Evolutionary conservation across 192 early-diverging fungal genomes (phyloP).

Genomic region (Umbelopsis sp.): DNA sequence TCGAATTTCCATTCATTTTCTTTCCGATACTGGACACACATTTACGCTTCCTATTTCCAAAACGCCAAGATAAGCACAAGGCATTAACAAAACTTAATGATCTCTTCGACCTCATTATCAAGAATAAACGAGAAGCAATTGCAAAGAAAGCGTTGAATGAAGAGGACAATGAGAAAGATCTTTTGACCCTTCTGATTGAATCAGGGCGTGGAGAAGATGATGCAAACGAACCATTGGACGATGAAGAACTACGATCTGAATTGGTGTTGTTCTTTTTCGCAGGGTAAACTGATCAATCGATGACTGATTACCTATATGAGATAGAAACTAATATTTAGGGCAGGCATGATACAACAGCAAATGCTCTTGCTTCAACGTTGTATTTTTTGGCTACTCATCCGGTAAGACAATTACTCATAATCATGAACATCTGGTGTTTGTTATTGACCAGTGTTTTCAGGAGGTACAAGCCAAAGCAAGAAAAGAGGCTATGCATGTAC

Average conservation of each 20-base stretch:
- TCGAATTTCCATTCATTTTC: slow-evolving; percentile 46
- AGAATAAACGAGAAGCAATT: slow-evolving; percentile 30
- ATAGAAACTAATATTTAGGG: not conserved
- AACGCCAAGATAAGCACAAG: slow-evolving; percentile 41
- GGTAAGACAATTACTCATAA: slow-evolving; percentile 11
- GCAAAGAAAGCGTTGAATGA: slow-evolving; percentile 18
- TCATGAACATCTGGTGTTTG: slow-evolving; percentile 63
- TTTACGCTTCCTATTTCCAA: slow-evolving; percentile 32
- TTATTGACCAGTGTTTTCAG: slow-evolving; percentile 29
- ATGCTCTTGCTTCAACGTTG: slow-evolving; percentile 50
- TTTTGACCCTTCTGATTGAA: slow-evolving; percentile 60
- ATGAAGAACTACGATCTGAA: slow-evolving; percentile 32
- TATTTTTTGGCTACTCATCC: slow-evolving; percentile 50
- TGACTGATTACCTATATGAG: too few relatives aligned
- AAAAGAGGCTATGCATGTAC: slow-evolving; percentile 48
- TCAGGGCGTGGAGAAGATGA: slow-evolving; percentile 50
- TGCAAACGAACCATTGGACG: slow-evolving; percentile 29
- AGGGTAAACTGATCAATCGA: slow-evolving; percentile 16
- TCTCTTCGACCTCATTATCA: slow-evolving; percentile 45
- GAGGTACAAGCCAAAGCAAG: slow-evolving; percentile 62
- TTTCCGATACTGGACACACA: slow-evolving; percentile 53
- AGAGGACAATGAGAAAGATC: slow-evolving; percentile 34
- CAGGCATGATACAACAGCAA: slow-evolving; percentile 59
- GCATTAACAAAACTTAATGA: slow-evolving; percentile 30
- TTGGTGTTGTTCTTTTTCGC: slow-evolving; percentile 56